Percentiles rank a stretch among this genome's conserved stretches.
Evolutionary conservation across 306 rosid species (phyloP).

Genomic region (Fragaria vesca): DNA sequence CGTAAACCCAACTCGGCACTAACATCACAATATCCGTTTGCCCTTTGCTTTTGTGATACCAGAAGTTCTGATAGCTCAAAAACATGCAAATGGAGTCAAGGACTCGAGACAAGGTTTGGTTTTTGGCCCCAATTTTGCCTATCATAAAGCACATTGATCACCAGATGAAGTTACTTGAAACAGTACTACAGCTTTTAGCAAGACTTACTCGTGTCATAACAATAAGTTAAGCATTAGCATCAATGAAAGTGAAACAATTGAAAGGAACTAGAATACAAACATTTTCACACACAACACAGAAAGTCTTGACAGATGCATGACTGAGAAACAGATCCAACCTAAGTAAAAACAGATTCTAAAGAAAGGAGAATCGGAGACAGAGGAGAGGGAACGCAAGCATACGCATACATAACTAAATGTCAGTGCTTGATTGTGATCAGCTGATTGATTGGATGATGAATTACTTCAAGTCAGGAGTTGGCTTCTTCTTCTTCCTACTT

Average conservation of each 20-base stretch:
- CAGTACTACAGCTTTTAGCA: neutral
- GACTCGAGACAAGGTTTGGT: neutral
- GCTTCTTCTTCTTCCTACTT: conserved; percentile 76
- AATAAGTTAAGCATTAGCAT: neutral
- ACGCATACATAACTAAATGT: conserved; percentile 3
- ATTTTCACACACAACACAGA: conserved; percentile 16
- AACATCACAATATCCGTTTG: neutral
- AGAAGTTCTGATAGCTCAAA: neutral
- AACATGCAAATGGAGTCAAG: neutral
- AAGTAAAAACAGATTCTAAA: conserved; percentile 7
- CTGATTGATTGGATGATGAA: conserved; percentile 6
- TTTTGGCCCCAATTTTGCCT: neutral
- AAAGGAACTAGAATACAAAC: neutral
- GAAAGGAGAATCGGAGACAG: neutral
- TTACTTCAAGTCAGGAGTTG: conserved; percentile 65
- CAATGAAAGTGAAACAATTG: neutral
- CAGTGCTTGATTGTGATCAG: conserved; percentile 23
- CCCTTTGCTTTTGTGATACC: neutral
- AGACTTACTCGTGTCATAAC: neutral
- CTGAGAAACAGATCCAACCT: conserved; percentile 2
- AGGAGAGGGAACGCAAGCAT: neutral
- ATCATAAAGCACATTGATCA: neutral
- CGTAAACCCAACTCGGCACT: neutral
- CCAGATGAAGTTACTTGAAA: neutral
- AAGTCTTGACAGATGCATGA: neutral